Conservation (phyloP, 345 rosid genomes). For the Noccaea caerulescens region DNA sequence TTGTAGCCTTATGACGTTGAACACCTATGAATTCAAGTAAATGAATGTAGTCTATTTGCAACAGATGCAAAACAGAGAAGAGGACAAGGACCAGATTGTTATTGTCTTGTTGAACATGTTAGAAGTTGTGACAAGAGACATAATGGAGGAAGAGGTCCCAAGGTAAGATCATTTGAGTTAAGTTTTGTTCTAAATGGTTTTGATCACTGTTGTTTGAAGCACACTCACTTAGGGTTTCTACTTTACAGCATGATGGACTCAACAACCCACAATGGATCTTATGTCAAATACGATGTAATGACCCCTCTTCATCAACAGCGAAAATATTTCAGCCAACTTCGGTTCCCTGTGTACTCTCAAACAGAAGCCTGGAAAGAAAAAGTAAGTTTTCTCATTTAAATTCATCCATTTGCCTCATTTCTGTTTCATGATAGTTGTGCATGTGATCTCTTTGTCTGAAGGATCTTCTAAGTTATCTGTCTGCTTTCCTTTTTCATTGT, state of each 20-base stretch:
- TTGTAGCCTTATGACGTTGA: conserved; percentile 20
- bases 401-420: conserved; percentile 17
- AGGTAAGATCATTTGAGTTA: conserved; percentile 46
- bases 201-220: conserved; percentile 29
- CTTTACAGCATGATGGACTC: conserved; percentile 46
- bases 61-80: conserved; percentile 52
- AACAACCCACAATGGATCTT: conserved; percentile 52
- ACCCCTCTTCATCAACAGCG: conserved; percentile 57
- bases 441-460: conserved; percentile 22
- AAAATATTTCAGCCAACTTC: conserved; percentile 51
- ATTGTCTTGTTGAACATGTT: conserved; percentile 61
- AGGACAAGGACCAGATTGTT: conserved; percentile 58
- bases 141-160: conserved; percentile 58
- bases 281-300: conserved; percentile 53
- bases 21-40: conserved; percentile 18
- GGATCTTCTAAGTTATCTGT: conserved; percentile 20
- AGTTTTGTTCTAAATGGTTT: conserved; percentile 16
- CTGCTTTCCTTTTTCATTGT: conserved; percentile 20
- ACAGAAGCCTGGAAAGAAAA: conserved; percentile 66
- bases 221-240: conserved; percentile 23
- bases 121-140: conserved; percentile 64
- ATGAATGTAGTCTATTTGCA: conserved; percentile 15
- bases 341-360: conserved; percentile 52
- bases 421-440: conserved; percentile 4
- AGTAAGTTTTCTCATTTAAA: conserved; percentile 39